These are phyloP conservation scores for Albizia julibrissin DNA, from an alignment of 306 rosid genomes.

Conservation along the genomic window DNA sequence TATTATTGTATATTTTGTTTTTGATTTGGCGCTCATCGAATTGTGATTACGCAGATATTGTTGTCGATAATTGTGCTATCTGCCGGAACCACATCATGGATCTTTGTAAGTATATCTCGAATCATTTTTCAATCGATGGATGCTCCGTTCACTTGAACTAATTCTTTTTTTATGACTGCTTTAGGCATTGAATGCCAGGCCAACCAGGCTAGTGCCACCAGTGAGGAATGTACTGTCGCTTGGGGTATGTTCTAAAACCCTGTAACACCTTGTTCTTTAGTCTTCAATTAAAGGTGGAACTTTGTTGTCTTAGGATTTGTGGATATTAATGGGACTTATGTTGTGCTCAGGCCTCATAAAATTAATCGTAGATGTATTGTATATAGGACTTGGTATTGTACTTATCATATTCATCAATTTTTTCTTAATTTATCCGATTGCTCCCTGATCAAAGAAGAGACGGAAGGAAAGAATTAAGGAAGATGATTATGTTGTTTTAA, in stretches of 20 bases:
- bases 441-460: too few species aligned
- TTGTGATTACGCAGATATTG: slow-evolving; percentile 60
- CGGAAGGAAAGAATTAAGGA: too few species aligned
- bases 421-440: too few species aligned
- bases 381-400: not conserved
- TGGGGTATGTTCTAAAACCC: slow-evolving; percentile 45
- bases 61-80: slow-evolving; percentile 95
- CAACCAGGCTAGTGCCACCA: slow-evolving; percentile 59
- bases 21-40: not conserved
- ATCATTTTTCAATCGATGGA: not conserved
- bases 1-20: not conserved
- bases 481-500: too few species aligned
- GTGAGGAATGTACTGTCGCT: slow-evolving; percentile 58
- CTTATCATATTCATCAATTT: too few species aligned
- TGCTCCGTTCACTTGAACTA: not conserved
- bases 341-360: not conserved
- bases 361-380: not conserved
- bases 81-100: slow-evolving; percentile 96
- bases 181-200: slow-evolving; percentile 94
- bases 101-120: slow-evolving; percentile 59
- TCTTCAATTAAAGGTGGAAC: not conserved
- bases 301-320: not conserved
- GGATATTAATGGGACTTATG: not conserved
- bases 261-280: not conserved
- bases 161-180: not conserved